Percentiles rank a stretch among this genome's conserved stretches.
phyloP scores from a whole-genome alignment of 768 basidiomycete genomes.

The Tricholoma sp. region DNA sequence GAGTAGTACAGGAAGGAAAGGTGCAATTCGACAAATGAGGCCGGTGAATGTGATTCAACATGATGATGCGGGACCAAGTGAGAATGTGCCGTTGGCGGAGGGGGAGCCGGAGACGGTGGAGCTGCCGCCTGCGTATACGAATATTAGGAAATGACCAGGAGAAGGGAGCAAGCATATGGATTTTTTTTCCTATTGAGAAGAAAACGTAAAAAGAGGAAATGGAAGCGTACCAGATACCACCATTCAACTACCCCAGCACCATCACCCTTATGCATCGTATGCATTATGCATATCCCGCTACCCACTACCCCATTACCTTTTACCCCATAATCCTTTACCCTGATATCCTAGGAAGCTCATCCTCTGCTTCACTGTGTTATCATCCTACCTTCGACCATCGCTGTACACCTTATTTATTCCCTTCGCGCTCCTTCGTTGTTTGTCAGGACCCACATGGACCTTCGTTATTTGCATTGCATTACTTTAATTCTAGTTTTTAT shows the following conservation, averaged over 20 bases:
- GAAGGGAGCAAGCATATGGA: background rate
- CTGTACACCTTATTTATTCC: background rate
- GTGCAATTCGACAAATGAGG: slow-evolving; percentile 47
- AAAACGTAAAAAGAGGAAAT: background rate
- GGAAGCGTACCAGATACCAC: background rate
- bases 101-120: slow-evolving; percentile 69
- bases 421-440: background rate
- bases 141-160: slow-evolving; percentile 34
- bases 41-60: slow-evolving; percentile 82
- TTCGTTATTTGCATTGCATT: background rate
- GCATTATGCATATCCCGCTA: background rate
- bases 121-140: slow-evolving; percentile 78
- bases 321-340: background rate
- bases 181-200: background rate
- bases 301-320: background rate
- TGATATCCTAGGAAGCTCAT: background rate
- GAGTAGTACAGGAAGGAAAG: slow-evolving; percentile 36
- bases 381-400: background rate
- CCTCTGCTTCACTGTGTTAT: background rate
- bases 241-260: background rate
- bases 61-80: slow-evolving; percentile 70
- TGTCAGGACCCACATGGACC: background rate
- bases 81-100: slow-evolving; percentile 19
- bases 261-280: background rate
- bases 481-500: background rate